A percentile compares a stretch with the other conserved stretches of the same genome.
Conservation (phyloP, 2,329 filamentous ascomycete genomes). For the Calonectria hawksworthii region DNA sequence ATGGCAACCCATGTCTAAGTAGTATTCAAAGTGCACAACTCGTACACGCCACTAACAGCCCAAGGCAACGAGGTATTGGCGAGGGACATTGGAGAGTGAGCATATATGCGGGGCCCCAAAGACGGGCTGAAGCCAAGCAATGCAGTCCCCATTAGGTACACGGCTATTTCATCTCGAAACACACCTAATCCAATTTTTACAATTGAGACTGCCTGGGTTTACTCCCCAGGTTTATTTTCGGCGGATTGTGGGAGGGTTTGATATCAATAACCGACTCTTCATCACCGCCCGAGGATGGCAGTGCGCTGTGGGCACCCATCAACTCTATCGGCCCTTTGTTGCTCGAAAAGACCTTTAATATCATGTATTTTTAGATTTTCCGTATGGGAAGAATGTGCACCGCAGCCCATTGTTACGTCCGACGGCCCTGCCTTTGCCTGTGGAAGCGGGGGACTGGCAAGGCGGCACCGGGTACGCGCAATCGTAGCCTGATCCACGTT, state of each 20-base stretch:
- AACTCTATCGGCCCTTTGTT: constrained; percentile 14
- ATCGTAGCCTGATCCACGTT: constrained; percentile 2
- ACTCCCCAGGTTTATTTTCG: not conserved
- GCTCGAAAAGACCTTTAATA: not conserved
- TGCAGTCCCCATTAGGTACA: not conserved
- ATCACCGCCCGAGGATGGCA: not conserved
- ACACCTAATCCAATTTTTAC: not conserved
- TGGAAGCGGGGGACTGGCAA: not conserved
- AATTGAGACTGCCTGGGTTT: not conserved
- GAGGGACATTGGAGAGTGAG: not conserved
- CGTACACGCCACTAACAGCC: not conserved
- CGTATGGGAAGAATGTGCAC: not conserved
- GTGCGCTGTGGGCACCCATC: not conserved
- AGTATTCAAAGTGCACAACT: not conserved
- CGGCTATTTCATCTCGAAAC: not conserved
- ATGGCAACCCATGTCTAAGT: not conserved
- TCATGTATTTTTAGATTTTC: not conserved
- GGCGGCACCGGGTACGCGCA: constrained; percentile 12
- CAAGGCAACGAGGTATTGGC: not conserved
- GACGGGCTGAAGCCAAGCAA: not conserved
- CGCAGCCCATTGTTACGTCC: not conserved
- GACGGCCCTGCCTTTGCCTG: constrained; percentile 7
- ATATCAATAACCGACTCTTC: not conserved
- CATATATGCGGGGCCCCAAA: no score
- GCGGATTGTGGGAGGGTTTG: not conserved